Percentiles rank a stretch among this genome's conserved stretches.
These are phyloP conservation scores for Quercus mongolica DNA, from an alignment of 306 rosid species.

Conservation along the genomic window DNA sequence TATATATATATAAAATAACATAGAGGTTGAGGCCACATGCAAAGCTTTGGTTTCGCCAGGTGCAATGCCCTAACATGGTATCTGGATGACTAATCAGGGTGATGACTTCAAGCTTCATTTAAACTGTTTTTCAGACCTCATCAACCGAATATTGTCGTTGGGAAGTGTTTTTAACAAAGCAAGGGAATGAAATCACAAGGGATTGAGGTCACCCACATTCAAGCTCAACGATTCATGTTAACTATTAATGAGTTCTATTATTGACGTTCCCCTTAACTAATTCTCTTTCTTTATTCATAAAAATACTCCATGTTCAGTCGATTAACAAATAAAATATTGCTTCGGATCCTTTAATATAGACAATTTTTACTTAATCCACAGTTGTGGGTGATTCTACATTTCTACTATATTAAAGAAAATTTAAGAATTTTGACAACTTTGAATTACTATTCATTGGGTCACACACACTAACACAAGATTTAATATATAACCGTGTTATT, in stretches of 20 bases:
- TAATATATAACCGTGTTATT: no score
- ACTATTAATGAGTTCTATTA: neutral
- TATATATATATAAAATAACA: neutral
- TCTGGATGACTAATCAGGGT: conserved; percentile 17
- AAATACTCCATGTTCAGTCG: conserved; percentile 24
- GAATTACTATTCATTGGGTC: neutral
- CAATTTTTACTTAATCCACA: neutral
- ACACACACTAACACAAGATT: no score
- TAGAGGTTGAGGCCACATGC: conserved; percentile 47
- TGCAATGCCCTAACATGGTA: conserved; percentile 47
- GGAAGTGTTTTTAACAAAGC: conserved; percentile 6
- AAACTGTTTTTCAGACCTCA: conserved; percentile 32
- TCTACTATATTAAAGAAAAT: neutral
- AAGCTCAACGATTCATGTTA: neutral
- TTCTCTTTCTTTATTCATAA: neutral
- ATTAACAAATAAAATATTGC: neutral
- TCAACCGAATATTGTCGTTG: conserved; percentile 31
- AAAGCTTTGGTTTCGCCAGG: conserved; percentile 44
- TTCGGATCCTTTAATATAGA: conserved; percentile 10
- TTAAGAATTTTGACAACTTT: neutral
- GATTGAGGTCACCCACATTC: conserved; percentile 10
- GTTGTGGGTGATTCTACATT: neutral
- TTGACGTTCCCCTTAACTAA: neutral
- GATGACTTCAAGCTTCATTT: conserved; percentile 24
- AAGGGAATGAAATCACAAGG: neutral